A percentile compares a stretch with the other conserved stretches of the same genome.
Conservation (phyloP, 192 early-diverging fungal genomes). For the Tieghemiomyces parasiticus region DNA sequence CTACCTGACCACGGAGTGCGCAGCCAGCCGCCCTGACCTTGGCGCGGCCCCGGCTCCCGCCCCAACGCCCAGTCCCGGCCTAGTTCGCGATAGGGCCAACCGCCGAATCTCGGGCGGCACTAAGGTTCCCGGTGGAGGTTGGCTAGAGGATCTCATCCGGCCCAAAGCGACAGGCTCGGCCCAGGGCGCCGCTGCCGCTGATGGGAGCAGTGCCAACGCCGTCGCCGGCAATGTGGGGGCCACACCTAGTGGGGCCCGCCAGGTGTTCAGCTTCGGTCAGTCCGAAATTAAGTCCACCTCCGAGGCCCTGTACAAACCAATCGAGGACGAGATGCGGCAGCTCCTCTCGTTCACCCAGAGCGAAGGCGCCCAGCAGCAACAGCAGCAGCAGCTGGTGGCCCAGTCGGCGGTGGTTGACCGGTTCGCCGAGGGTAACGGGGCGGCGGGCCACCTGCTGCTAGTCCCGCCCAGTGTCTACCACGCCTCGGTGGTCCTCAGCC, state of each 20-base stretch:
- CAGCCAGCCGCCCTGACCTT: neutral
- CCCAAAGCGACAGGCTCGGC: neutral
- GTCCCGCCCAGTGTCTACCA: conserved; percentile 29
- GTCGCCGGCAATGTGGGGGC: neutral
- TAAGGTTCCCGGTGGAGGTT: too few species aligned
- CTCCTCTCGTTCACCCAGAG: too few species aligned
- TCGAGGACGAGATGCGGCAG: conserved; percentile 6
- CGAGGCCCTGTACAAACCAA: conserved; percentile 10
- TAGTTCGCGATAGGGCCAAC: too few species aligned
- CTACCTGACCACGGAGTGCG: conserved; percentile 20
- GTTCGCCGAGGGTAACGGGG: conserved; percentile 13
- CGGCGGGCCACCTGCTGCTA: conserved; percentile 24
- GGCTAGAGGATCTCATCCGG: conserved; percentile 2
- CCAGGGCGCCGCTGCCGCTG: neutral
- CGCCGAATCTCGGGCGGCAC: neutral
- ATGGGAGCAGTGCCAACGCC: neutral
- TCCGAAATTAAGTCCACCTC: conserved; percentile 7
- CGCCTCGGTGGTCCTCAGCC: conserved; percentile 25
- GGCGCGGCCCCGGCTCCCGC: neutral
- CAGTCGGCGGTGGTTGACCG: conserved; percentile 5
- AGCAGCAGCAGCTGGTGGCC: neutral
- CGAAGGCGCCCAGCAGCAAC: too few species aligned
- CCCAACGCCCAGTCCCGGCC: neutral
- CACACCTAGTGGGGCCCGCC: too few species aligned
- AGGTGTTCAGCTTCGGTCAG: conserved; percentile 8